These are phyloP conservation scores for Mortierella sp. DNA, from an alignment of 371 early-diverging fungal species.

Conservation along the genomic window DNA sequence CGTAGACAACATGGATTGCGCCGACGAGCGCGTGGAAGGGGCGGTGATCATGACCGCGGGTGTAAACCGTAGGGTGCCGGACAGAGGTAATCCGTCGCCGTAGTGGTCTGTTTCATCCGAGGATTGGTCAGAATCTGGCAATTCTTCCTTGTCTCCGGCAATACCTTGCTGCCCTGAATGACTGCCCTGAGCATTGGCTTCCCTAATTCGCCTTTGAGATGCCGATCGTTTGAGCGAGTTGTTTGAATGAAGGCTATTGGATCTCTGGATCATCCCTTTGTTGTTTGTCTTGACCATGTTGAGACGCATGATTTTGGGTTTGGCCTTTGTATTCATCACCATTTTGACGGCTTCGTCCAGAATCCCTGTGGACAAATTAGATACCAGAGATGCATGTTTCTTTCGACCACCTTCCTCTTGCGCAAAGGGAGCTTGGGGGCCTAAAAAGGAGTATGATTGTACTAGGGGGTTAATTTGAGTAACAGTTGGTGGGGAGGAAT, in stretches of 20 bases:
- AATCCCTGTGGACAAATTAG: conserved; percentile 25
- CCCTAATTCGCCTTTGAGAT: conserved; percentile 14
- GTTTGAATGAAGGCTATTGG: conserved; percentile 36
- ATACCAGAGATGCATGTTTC: conserved; percentile 39
- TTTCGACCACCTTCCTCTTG: conserved; percentile 11
- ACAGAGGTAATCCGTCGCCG: neutral
- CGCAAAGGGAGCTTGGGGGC: conserved; percentile 34
- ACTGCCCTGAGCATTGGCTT: conserved; percentile 6
- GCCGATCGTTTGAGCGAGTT: conserved; percentile 37
- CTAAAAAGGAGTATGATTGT: too few relatives aligned
- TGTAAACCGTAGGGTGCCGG: conserved; percentile 21
- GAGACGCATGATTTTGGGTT: conserved; percentile 33
- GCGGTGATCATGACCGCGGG: conserved; percentile 46
- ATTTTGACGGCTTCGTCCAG: conserved; percentile 36
- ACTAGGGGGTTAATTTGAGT: too few relatives aligned
- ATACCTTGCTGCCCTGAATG: neutral
- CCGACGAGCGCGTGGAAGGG: conserved; percentile 44
- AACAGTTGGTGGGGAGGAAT: too few relatives aligned
- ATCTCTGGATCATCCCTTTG: conserved; percentile 42
- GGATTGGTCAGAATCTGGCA: too few relatives aligned
- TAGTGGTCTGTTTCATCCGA: too few relatives aligned
- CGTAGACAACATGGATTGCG: conserved; percentile 21
- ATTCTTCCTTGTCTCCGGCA: neutral
- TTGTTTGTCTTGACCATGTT: conserved; percentile 28
- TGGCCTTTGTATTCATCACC: conserved; percentile 26